phyloP scores from a whole-genome alignment of 2,329 filamentous ascomycete genomes.

The Microdochium trichocladiopsis region DNA sequence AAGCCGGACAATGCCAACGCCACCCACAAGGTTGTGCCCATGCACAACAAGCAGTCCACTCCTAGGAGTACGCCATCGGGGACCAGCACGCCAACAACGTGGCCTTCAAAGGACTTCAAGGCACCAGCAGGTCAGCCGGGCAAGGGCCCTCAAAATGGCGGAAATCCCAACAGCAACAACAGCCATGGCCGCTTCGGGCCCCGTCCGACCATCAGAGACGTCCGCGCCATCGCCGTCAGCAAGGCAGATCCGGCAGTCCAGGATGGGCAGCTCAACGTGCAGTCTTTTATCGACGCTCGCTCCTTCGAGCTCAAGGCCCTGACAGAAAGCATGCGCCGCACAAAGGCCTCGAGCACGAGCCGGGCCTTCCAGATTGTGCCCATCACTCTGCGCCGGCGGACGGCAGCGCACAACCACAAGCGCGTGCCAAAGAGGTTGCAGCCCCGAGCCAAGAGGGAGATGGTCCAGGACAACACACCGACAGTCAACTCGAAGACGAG shows the following conservation, averaged over 20 bases:
- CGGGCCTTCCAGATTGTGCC: slow-evolving; percentile 91
- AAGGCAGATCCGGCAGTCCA: slow-evolving; percentile 42
- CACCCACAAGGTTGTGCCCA: background rate
- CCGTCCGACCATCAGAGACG: slow-evolving; percentile 23
- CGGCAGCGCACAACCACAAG: slow-evolving; percentile 92
- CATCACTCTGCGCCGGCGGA: slow-evolving; percentile 73
- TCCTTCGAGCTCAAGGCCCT: slow-evolving; percentile 86
- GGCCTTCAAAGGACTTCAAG: too few relatives aligned
- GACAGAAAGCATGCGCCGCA: slow-evolving; percentile 72
- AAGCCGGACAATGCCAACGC: background rate
- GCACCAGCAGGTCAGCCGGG: too few relatives aligned
- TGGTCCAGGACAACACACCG: slow-evolving; percentile 87
- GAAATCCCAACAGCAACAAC: background rate
- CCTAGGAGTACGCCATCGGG: background rate
- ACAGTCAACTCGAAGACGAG: slow-evolving; percentile 60
- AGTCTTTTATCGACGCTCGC: slow-evolving; percentile 75
- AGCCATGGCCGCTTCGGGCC: background rate
- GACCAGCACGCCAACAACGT: background rate
- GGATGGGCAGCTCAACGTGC: slow-evolving; percentile 78
- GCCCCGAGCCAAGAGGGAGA: slow-evolving; percentile 61
- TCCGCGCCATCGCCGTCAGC: slow-evolving; percentile 43
- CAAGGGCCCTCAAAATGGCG: background rate
- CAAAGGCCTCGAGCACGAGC: slow-evolving; percentile 53
- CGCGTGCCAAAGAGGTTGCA: slow-evolving; percentile 75
- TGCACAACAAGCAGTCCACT: background rate